Conservation (phyloP, 352 stramenopile species). For the Phytophthora syringae region DNA sequence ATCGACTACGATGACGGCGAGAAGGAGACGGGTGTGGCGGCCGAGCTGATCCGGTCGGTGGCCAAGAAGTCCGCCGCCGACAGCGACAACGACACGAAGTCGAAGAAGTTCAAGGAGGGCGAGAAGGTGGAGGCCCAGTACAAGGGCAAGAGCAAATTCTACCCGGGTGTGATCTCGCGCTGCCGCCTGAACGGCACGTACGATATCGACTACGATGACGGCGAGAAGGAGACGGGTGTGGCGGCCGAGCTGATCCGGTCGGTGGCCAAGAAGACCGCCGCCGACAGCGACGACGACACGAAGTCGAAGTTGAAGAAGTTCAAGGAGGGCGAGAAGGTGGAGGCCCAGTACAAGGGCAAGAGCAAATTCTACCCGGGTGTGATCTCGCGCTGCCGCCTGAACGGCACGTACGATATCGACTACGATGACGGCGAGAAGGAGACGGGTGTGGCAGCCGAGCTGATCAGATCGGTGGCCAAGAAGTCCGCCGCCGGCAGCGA, state of each 20-base stretch:
- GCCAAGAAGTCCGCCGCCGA: neutral
- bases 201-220: constrained; percentile 13
- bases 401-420: constrained; percentile 13
- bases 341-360: constrained; percentile 14
- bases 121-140: constrained; percentile 12
- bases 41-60: constrained; percentile 6
- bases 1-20: constrained; percentile 13
- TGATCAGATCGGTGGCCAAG: constrained; percentile 3
- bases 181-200: constrained; percentile 11
- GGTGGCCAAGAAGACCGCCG: constrained; percentile 1
- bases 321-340: constrained; percentile 10
- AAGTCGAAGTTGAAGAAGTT: constrained; percentile 9
- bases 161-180: constrained; percentile 8
- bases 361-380: constrained; percentile 11
- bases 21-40: constrained; percentile 13
- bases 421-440: constrained; percentile 13
- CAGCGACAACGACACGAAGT: constrained; percentile 7
- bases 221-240: constrained; percentile 12
- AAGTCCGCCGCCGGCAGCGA: neutral
- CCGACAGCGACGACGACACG: constrained; percentile 6
- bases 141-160: constrained; percentile 15
- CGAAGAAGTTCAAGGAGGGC: constrained; percentile 10
- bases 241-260: constrained; percentile 8
- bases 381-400: constrained; percentile 10
- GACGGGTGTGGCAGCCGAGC: constrained; percentile 10